These are phyloP conservation scores for Fusarium setosum DNA, from an alignment of 2,329 filamentous ascomycete genomes.

Conservation along the genomic window DNA sequence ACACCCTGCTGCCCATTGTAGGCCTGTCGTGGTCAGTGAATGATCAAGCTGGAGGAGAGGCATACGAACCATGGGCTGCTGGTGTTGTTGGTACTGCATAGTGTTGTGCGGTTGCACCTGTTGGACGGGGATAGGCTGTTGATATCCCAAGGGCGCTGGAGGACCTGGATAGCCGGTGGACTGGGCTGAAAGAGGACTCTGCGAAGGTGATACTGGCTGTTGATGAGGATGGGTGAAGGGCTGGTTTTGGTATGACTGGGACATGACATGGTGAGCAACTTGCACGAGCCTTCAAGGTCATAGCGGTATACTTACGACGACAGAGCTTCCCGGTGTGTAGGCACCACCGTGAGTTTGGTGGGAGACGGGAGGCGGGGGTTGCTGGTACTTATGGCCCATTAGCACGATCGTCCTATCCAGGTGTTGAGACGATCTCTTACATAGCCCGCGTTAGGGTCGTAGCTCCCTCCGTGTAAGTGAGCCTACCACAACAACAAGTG, in stretches of 20 bases:
- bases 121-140: slow-evolving; percentile 14
- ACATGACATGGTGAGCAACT: slow-evolving; percentile 7
- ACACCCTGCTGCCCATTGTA: slow-evolving; percentile 33
- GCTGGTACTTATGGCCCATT: slow-evolving; percentile 26
- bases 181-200: slow-evolving; percentile 32
- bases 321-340: slow-evolving; percentile 40
- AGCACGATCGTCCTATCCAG: background rate
- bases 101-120: slow-evolving; percentile 26
- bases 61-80: slow-evolving; percentile 29
- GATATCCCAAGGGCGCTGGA: slow-evolving; percentile 18
- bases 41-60: too few relatives aligned
- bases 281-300: background rate
- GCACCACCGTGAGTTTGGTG: slow-evolving; percentile 39
- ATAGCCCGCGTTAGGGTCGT: slow-evolving; percentile 36
- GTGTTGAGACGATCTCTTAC: slow-evolving; percentile 7
- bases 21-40: slow-evolving; percentile 22
- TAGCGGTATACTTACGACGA: slow-evolving; percentile 25
- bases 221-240: slow-evolving; percentile 32
- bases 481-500: slow-evolving; percentile 19
- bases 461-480: slow-evolving; percentile 39
- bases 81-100: slow-evolving; percentile 38
- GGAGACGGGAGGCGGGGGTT: slow-evolving; percentile 15
- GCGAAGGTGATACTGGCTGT: slow-evolving; percentile 33
- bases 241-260: slow-evolving; percentile 39
- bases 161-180: slow-evolving; percentile 19